These are phyloP conservation scores for Candida khao-thaluensis DNA, from an alignment of 805 yeast genomes.

Conservation along the genomic window DNA sequence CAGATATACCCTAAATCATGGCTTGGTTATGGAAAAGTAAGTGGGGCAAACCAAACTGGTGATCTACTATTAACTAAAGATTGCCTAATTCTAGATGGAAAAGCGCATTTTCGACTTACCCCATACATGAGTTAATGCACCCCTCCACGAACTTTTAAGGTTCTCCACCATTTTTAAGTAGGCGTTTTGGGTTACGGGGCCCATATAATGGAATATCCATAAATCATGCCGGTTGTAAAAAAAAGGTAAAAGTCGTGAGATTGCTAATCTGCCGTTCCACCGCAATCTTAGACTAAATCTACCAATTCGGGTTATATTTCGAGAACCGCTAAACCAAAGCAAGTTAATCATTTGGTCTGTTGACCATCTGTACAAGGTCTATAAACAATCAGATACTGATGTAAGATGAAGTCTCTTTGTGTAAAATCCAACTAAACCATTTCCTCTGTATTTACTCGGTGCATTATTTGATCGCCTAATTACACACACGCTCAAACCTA, in stretches of 20 bases:
- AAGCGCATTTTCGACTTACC: neutral
- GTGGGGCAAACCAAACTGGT: neutral
- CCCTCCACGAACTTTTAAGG: neutral
- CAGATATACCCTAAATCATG: slow-evolving; percentile 1
- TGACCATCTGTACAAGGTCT: too few species aligned
- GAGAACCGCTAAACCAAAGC: neutral
- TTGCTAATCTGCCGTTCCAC: neutral
- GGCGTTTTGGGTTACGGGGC: neutral
- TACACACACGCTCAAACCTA: neutral
- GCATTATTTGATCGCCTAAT: too few species aligned
- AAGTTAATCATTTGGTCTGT: too few species aligned
- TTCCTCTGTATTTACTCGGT: too few species aligned
- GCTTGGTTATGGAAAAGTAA: too few species aligned
- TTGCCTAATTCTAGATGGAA: neutral
- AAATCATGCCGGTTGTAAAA: neutral
- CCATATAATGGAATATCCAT: neutral
- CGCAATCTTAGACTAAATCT: slow-evolving; percentile 6
- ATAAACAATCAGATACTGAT: too few species aligned
- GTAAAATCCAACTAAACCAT: too few species aligned
- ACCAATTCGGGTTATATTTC: slow-evolving; percentile 1
- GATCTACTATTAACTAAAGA: neutral
- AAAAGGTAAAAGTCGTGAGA: neutral
- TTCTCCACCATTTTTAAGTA: neutral
- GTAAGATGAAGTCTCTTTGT: too few species aligned
- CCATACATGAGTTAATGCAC: slow-evolving; percentile 3